These are phyloP conservation scores for Diplosphaera chodatii DNA, from an alignment of 139 green algal species.

Conservation along the genomic window DNA sequence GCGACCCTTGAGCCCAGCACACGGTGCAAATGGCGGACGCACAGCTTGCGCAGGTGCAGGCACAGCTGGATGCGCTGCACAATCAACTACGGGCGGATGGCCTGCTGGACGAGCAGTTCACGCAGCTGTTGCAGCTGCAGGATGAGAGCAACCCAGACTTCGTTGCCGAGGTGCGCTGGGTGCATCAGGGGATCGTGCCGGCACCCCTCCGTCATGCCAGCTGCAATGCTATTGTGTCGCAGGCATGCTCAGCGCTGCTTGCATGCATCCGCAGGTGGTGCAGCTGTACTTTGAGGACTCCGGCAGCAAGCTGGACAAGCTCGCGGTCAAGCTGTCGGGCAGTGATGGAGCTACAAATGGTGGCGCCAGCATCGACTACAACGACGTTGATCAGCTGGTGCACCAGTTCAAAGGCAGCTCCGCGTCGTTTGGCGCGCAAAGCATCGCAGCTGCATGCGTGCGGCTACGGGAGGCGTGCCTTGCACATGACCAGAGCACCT, in stretches of 20 bases:
- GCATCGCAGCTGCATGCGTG: slow-evolving; percentile 56
- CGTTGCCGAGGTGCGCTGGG: slow-evolving; percentile 58
- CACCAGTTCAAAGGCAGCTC: slow-evolving; percentile 87
- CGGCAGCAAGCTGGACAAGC: slow-evolving; percentile 49
- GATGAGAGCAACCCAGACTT: slow-evolving; percentile 83
- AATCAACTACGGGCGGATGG: slow-evolving; percentile 25
- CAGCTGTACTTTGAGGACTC: slow-evolving; percentile 79
- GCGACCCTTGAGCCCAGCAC: no score
- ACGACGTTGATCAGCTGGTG: slow-evolving; percentile 67
- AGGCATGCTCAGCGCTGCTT: no score
- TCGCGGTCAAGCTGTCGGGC: slow-evolving; percentile 38
- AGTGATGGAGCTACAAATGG: no score
- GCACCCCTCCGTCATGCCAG: no score
- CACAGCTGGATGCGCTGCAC: slow-evolving; percentile 13
- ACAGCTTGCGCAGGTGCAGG: slow-evolving; percentile 5
- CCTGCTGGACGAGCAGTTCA: slow-evolving; percentile 73
- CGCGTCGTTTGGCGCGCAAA: slow-evolving; percentile 54
- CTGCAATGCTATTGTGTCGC: no score
- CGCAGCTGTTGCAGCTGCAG: slow-evolving; percentile 73
- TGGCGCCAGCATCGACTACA: slow-evolving; percentile 35
- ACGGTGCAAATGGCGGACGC: no score
- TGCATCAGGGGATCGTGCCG: no score
- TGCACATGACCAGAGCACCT: slow-evolving; percentile 16
- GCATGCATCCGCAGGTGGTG: no score
- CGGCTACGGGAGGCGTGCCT: slow-evolving; percentile 59